Evolutionary conservation across 2,329 filamentous ascomycete species (phyloP), one percentile per base, ranked within the genome.

Genomic region (Cladosporium sphaerospermum): DNA sequence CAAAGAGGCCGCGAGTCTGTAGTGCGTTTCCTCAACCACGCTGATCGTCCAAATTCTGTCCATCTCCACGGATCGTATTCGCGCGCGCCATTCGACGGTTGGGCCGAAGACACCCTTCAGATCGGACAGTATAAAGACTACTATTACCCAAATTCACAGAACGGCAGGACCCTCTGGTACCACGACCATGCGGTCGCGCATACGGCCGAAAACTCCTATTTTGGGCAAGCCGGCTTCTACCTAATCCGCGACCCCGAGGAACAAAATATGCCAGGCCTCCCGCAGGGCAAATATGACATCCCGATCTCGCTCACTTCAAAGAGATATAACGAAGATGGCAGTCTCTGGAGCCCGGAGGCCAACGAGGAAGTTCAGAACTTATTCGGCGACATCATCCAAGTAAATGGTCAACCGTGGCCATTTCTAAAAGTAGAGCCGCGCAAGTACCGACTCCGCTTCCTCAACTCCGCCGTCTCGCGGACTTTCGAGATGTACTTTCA

Each of bases 361-460:
- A 75, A 80, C 56, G 11, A 18, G 13, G 49, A 45, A 4, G 65
- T 66, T 1, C 67, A 68, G 28, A 77, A 73, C 55, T 67, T 80
- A 14, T 81, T 73, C 61, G 80, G 80, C 34, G 80, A 83, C 59
- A 66, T 79, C 1, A 79, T 82, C 47, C 74, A 81, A 40, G 79
- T 82, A 49, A 82, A 83, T 57, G 77, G 76, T 1, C 75, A 79
- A 55, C 80, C 80, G 3, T 83, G 80, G 80, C 80, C 80, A 3
- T 82, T 72, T 57, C 58, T 81, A 13, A 71, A 74, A n/a, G 79
- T 82, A 3, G 76, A 83, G 64, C 79, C 78, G 4, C 74, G 80
- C 61, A 83, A 82, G 63, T 83, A 83, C 64, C 77, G 79, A 13
- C 74, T 83, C 58, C 70, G 80, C 2, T 61, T 82, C 52, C 70